Base-by-base conservation (phyloP, 169 alveolate genomes). In the Eimeria tenella region DNA sequence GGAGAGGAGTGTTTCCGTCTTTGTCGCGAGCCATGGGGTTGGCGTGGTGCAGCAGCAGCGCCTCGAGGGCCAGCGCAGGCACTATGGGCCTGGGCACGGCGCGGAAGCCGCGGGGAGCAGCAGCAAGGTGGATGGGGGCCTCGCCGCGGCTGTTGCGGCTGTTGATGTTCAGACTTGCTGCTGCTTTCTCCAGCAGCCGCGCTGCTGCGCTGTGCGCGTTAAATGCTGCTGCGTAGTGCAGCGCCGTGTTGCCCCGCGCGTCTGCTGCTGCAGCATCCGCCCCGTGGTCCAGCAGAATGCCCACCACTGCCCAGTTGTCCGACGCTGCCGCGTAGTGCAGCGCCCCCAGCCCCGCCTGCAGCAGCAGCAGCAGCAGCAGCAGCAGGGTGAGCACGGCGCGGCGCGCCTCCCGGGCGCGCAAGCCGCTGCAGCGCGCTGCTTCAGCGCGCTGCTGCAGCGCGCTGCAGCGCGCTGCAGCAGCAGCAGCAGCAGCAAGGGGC, bases 301-400 rank as follows among this genome's bases (percentile, higher is more conserved):
- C 49, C 75, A 79, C 90, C 65, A 77, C 73, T 5, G 55, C 60
- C 71, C 53, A 9, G 71, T 83, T 56, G 71, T 90, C 84, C 52
- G 90, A 68, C 5, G 90, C 90, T 23, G 94, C 94, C 1, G 94
- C 94, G 90, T 90, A 79, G 60, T 90, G 94, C 25, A 90, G 84
- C 50, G 90, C 94, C 6, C 23, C 23, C 71, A 90, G 55, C 3
- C 94, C 90, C 7, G 94, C 94, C 94, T 90, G 89, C 77, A 70
- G 7, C 42, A 31, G 65, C 63, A 75, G 52, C 60, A 4, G 15
- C 55, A 9, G 13, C 49, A 73, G 56, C 50, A 25, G 19, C 83
- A 31, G 42, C 53, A 73, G 49, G n/a, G 10, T 5, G 19, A 8
- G 13, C 52, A 55, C 50, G 42, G 42, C 42, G 42, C 42, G n/a